These are phyloP conservation scores for Limnanthes douglasii DNA, from an alignment of 345 rosid genomes.

Conservation along the genomic window DNA sequence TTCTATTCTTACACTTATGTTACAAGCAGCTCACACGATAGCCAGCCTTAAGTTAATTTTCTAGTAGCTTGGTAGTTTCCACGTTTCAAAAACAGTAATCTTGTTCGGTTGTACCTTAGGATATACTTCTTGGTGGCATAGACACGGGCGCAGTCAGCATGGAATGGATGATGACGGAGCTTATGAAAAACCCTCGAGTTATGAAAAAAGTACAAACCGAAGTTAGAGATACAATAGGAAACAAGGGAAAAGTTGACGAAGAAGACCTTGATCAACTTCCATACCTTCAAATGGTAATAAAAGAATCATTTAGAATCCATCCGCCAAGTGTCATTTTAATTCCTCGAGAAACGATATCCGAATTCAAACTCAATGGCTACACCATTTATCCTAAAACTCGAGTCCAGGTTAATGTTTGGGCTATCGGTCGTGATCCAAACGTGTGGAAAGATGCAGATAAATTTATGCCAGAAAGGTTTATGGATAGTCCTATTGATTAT, in stretches of 20 bases:
- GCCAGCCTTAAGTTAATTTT: no score
- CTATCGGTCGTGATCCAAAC: slow-evolving; percentile 27
- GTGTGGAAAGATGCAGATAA: slow-evolving; percentile 27
- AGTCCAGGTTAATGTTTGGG: slow-evolving; percentile 25
- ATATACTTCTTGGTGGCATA: slow-evolving; percentile 35
- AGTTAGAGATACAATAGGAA: slow-evolving; percentile 21
- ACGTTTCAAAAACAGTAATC: no score
- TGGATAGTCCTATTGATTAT: slow-evolving; percentile 18
- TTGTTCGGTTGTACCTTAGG: slow-evolving; percentile 12
- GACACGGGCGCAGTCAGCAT: slow-evolving; percentile 30
- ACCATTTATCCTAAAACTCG: slow-evolving; percentile 18
- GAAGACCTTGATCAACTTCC: slow-evolving; percentile 16
- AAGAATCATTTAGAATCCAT: slow-evolving; percentile 42
- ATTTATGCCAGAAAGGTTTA: slow-evolving; percentile 31
- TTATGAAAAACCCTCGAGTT: slow-evolving; percentile 20
- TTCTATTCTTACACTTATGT: no score
- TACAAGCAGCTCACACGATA: no score
- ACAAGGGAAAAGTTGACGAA: slow-evolving; percentile 16
- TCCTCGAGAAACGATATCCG: slow-evolving; percentile 31
- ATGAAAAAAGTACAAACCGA: slow-evolving; percentile 53
- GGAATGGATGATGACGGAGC: slow-evolving; percentile 57
- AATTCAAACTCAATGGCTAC: slow-evolving; percentile 20
- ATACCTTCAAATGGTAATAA: slow-evolving; percentile 29
- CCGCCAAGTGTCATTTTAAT: slow-evolving; percentile 32
- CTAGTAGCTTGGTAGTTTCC: no score